Conservation (phyloP, 2,329 filamentous ascomycete genomes). For the Alternaria angustiovoidea region DNA sequence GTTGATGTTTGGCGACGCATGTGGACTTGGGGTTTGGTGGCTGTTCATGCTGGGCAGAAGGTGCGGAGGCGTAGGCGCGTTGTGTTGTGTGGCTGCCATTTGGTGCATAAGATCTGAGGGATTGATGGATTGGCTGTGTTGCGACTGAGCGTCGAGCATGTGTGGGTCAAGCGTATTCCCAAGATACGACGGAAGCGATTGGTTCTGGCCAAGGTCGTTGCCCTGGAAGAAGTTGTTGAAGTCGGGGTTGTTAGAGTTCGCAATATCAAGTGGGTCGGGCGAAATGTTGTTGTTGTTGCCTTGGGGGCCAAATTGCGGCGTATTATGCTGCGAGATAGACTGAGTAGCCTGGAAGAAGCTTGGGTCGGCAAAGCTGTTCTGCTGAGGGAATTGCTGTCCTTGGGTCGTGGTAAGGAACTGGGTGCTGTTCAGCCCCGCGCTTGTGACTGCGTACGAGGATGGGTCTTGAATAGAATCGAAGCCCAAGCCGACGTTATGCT, state of each 20-base stretch:
- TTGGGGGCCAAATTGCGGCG: constrained; percentile 51
- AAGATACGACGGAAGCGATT: constrained; percentile 68
- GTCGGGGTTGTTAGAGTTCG: constrained; percentile 34
- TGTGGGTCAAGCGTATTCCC: constrained; percentile 54
- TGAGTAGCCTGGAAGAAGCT: constrained; percentile 51
- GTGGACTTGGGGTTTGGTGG: constrained; percentile 62
- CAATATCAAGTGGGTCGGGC: constrained; percentile 48
- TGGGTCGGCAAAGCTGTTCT: constrained; percentile 52
- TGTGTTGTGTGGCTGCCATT: constrained; percentile 61
- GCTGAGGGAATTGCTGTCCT: constrained; percentile 53
- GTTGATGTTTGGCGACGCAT: constrained; percentile 61
- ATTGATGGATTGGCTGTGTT: constrained; percentile 55
- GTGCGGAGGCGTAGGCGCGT: constrained; percentile 64
- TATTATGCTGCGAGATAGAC: constrained; percentile 65
- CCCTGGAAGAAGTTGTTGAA: constrained; percentile 66
- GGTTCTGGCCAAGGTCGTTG: constrained; percentile 61
- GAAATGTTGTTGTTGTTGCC: constrained; percentile 48
- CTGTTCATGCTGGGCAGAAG: constrained; percentile 62
- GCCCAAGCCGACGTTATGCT: constrained; percentile 61
- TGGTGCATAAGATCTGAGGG: constrained; percentile 58
- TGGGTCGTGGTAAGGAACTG: constrained; percentile 59
- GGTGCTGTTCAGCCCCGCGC: constrained; percentile 48
- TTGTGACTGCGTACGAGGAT: constrained; percentile 41
- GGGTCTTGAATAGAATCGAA: constrained; percentile 52
- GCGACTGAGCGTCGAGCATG: constrained; percentile 52